These are phyloP conservation scores for Murraya paniculata DNA, from an alignment of 345 rosid genomes.

Conservation along the genomic window DNA sequence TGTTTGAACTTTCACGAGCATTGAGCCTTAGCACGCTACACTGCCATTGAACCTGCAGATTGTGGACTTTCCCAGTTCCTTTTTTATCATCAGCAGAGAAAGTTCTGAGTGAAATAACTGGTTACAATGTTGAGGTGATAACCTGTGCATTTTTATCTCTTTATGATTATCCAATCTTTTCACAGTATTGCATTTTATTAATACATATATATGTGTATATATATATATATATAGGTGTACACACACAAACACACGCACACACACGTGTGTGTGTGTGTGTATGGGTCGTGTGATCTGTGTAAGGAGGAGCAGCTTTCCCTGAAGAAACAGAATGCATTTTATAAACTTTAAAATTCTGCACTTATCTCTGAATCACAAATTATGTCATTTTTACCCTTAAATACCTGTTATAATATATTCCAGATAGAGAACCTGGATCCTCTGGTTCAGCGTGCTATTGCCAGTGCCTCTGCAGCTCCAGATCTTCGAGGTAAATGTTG, in stretches of 20 bases:
- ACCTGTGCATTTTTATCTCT: slow-evolving; percentile 3
- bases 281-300: not conserved
- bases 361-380: not conserved
- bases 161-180: slow-evolving; percentile 7
- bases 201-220: no score
- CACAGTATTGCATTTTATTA: not conserved
- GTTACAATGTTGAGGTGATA: slow-evolving; percentile 60
- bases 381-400: not conserved
- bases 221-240: no score
- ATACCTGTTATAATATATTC: slow-evolving; percentile 13
- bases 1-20: not conserved
- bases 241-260: no score
- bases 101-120: slow-evolving; percentile 40
- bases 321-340: not conserved
- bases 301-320: not conserved
- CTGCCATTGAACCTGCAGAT: slow-evolving; percentile 40
- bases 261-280: no score
- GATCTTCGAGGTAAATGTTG: slow-evolving; percentile 68
- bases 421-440: slow-evolving; percentile 80
- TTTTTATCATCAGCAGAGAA: slow-evolving; percentile 69
- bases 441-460: slow-evolving; percentile 72
- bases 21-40: slow-evolving; percentile 10
- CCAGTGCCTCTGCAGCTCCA: slow-evolving; percentile 59
- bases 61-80: slow-evolving; percentile 76
- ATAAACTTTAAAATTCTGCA: no score